Evolutionary conservation across 306 rosid species (phyloP).

Genomic region (Chamaecrista fasciculata): DNA sequence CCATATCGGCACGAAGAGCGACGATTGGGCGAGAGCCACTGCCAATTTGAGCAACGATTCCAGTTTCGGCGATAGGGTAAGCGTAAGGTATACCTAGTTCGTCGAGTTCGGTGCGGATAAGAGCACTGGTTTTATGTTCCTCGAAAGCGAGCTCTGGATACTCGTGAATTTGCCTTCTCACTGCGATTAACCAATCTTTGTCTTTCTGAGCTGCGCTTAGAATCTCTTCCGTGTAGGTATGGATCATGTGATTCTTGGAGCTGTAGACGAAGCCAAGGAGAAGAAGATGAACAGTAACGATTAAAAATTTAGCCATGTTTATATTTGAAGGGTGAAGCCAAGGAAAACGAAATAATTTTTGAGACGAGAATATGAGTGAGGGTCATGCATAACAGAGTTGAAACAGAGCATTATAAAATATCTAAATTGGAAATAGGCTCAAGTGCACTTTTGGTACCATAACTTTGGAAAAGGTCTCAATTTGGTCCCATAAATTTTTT

Average conservation of each 20-base stretch:
- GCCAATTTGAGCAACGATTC: conserved; percentile 44
- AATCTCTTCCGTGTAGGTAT: conserved; percentile 38
- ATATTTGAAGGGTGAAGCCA: background rate
- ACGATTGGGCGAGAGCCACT: conserved; percentile 40
- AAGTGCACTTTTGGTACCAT: no score
- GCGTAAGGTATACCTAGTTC: conserved; percentile 48
- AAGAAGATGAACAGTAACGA: conserved; percentile 9
- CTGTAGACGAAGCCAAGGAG: background rate
- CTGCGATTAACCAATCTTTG: conserved; percentile 55
- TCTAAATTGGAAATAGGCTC: no score
- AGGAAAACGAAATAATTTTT: background rate
- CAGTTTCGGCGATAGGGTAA: conserved; percentile 61
- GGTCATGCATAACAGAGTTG: no score
- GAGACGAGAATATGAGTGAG: background rate
- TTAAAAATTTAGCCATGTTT: conserved; percentile 22
- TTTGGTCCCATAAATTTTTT: no score
- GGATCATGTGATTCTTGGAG: background rate
- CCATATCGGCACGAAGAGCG: conserved; percentile 50
- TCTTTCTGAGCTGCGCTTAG: conserved; percentile 44
- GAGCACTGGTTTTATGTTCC: conserved; percentile 70
- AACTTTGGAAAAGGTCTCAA: no score
- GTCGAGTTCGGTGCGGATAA: conserved; percentile 55
- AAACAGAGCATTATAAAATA: no score
- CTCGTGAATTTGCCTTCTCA: conserved; percentile 66
- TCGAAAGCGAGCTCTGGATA: conserved; percentile 66